Base-by-base conservation (phyloP, 2,329 filamentous ascomycete genomes). In the Talaromyces sp. region DNA sequence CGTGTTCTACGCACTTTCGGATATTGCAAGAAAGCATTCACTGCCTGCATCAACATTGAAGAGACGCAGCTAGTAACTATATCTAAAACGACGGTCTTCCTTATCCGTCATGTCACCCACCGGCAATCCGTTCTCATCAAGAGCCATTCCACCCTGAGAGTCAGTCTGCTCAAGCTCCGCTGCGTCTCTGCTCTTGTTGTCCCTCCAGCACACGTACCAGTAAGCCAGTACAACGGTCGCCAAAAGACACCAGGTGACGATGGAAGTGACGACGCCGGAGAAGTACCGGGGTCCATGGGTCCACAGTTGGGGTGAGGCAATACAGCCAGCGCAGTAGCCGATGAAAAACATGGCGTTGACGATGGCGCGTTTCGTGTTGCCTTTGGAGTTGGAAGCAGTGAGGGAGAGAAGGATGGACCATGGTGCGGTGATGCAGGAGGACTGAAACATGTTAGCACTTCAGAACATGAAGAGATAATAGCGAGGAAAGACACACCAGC, bases 271-370 rank as follows among this genome's bases (percentile, higher is more conserved):
- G 8, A 82, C 76, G 18, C 81, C 81, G n/a, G 76, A 72, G 8
- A 75, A 75, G 65, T 82, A 83, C 12, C 78, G 70, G 11, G 80
- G 78, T 55, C 70, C 72, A 25, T 76, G 66, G 1, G 77, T 79
- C 80, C 81, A 83, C 1, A 82, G 72, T 67, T 84, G 80, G n/a
- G 81, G 81, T 0, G 71, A 70, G 0, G 72, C 79, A 59, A 82
- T 81, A 66, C 78, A 79, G 1, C 79, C 80, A 4, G 74, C 77
- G 48, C 77, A 80, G 66, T 83, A 83, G 0, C 79, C 80, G 28
- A 83, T 79, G 69, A 83, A 83, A 69, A 82, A 83, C 68, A 82
- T 74, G 5, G 77, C 75, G 58, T 78, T 81, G 31, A 81, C 77
- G 2, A 79, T 71, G 8, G 80, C 72, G 3, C 78, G 77, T 66